Base-by-base conservation (phyloP, 1,139 yeast genomes). In the Debaryomyces udenii region DNA sequence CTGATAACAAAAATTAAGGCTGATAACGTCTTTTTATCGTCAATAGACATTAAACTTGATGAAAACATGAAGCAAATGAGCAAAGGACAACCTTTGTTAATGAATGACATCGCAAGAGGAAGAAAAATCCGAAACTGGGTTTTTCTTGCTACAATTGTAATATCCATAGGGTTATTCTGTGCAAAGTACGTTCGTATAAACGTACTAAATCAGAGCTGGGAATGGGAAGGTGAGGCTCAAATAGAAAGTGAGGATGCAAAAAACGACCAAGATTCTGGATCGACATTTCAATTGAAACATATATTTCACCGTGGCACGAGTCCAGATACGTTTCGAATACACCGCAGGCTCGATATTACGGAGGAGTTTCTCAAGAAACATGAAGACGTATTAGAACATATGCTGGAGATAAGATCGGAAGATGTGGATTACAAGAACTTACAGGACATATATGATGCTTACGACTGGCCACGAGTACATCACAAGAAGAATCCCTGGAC, bases 241-340 rank as follows among this genome's bases (percentile, higher is more conserved):
- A 16, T 29, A 9, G 35, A 15, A 10, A 2, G 18, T 16, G 28
- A 10, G 13, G 37, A 32, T 6, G 11, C 3, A 6, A 15, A 9
- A 11, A 22, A 23, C 11, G 13, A 6, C 24, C 30, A 35, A 7
- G 27, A 30, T 7, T 30, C 28, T n/a, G 34, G 17, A 17, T 40
- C 47, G 16, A 37, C 44, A 14, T 66, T 69, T 52, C 64, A 56
- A 40, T 52, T 73, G 17, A 69, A 63, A 43, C 83, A 79, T 53
- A 72, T 79, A 5, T 76, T 64, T 48, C 84, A 79, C 51, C 81
- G 75, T 49, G 80, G 79, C 14, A 62, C 79, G 0, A 78, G 77
- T 2, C 45, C 59, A 5, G 44, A 55, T 17, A 45, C 62, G 38
- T 58, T 67, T 41, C 57, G 55, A 18, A 47, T 59, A 0, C 81